Conservation (phyloP, 2,329 filamentous ascomycete species). For the Fusarium coffeatum region DNA sequence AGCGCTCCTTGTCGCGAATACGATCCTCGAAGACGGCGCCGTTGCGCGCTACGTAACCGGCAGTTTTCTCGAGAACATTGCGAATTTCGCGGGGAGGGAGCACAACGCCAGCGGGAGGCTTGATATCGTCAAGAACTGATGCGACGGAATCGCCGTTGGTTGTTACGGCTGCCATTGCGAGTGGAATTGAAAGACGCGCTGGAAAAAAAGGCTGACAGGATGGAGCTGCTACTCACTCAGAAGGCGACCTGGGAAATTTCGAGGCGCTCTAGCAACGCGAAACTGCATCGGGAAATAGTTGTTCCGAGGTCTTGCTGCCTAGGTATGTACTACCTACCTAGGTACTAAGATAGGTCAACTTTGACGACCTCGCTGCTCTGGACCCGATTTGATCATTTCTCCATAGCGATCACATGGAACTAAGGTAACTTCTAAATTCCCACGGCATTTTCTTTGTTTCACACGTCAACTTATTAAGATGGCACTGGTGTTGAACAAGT, state of each 20-base stretch:
- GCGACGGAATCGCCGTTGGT: conserved; percentile 66
- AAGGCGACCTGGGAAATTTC: conserved; percentile 44
- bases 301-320: conserved; percentile 2
- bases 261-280: conserved; percentile 38
- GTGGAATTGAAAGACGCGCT: conserved; percentile 9
- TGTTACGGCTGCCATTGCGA: conserved; percentile 50
- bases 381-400: background rate
- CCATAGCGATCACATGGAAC: background rate
- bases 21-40: conserved; percentile 80
- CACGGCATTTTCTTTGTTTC: background rate
- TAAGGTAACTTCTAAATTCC: background rate
- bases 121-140: conserved; percentile 71
- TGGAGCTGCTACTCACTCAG: conserved; percentile 11
- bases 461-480: background rate
- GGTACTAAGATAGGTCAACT: background rate
- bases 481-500: background rate
- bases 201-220: conserved; percentile 19
- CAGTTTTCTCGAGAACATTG: conserved; percentile 89
- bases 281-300: conserved; percentile 27
- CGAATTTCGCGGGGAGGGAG: conserved; percentile 91
- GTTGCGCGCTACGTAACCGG: conserved; percentile 84
- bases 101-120: conserved; percentile 84
- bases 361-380: background rate
- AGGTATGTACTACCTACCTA: no score
- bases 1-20: conserved; percentile 84